These are phyloP conservation scores for Phaeophleospora eucalypticola DNA, from an alignment of 2,329 filamentous ascomycete species.

Conservation along the genomic window DNA sequence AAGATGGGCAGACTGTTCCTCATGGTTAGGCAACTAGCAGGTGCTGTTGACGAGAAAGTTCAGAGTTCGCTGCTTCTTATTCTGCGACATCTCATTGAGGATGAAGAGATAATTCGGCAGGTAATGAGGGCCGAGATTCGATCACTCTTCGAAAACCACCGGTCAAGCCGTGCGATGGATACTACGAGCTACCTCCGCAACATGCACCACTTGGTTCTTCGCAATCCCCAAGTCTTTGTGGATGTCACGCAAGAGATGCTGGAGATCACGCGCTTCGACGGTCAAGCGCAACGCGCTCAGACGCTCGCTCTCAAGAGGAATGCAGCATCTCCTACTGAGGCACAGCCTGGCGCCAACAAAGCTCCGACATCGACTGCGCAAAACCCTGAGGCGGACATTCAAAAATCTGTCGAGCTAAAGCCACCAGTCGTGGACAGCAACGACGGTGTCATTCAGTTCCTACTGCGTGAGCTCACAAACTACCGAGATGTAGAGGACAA, in stretches of 20 bases:
- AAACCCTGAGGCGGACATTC: slow-evolving; percentile 27
- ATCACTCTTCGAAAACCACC: slow-evolving; percentile 59
- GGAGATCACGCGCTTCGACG: slow-evolving; percentile 63
- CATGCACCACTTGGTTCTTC: slow-evolving; percentile 73
- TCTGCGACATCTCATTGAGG: slow-evolving; percentile 87
- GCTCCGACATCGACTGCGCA: slow-evolving; percentile 6
- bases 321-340: slow-evolving; percentile 25
- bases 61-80: slow-evolving; percentile 76
- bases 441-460: slow-evolving; percentile 90
- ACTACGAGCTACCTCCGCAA: slow-evolving; percentile 69
- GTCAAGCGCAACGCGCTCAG: slow-evolving; percentile 49
- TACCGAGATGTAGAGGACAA: slow-evolving; percentile 92
- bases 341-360: slow-evolving; percentile 1
- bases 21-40: slow-evolving; percentile 89
- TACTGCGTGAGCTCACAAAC: slow-evolving; percentile 85
- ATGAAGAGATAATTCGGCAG: slow-evolving; percentile 83
- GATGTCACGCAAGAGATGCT: slow-evolving; percentile 82
- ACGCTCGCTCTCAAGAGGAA: slow-evolving; percentile 49
- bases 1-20: slow-evolving; percentile 88
- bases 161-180: slow-evolving; percentile 55
- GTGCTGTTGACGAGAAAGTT: slow-evolving; percentile 70
- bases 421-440: slow-evolving; percentile 84
- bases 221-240: slow-evolving; percentile 80
- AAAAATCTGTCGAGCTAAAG: slow-evolving; percentile 69
- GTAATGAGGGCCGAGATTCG: slow-evolving; percentile 89